Base-by-base conservation (phyloP, 305 asterid genomes). In the Striga hermonthica region DNA sequence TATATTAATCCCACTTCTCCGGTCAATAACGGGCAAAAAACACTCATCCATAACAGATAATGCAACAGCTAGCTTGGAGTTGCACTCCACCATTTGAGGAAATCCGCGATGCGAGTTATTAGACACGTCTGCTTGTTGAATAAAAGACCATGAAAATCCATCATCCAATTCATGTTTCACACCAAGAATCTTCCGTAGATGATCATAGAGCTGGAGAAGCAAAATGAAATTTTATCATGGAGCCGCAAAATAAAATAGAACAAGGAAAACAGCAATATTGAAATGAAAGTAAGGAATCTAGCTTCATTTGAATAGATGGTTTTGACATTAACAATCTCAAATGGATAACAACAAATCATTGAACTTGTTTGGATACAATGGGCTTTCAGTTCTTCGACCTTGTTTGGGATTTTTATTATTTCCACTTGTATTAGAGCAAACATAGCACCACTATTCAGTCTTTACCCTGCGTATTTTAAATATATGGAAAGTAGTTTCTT, bases 131-230 rank as follows among this genome's bases (percentile, higher is more conserved):
- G 86, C 60, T 78, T 83, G 78, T 65, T 83, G 90, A 74, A 83
- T 75, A 62, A 83, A 74, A 74, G 89, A 83, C 89, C 89, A 83
- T 14, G 86, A 74, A 67, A 67, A 78, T 60, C 89, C 89, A 40
- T 75, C 84, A 39, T 80, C 86, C 80, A 83, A 58, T 68, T 83
- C 89, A 75, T 69, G 90, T 74, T 85, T 89, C 71, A 89, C 82
- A 68, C 98, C 98, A 78, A 86, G 79, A 73, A 85, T 84, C 83
- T 85, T 91, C 78, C 85, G 95, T 58, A 91, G 64, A 70, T 74
- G 90, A 67, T 85, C 95, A 72, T 82, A 76, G 48, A 86, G 75
- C 98, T 91, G 86, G 59, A 80, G 57, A 72, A 77, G 62, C 62
- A 75, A 71, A 43, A 53, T 57, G 35, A 41, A 62, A 66, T 12